Evolutionary conservation across 78 protist species (phyloP).

Genomic region (Pelomyxa schiedti): DNA sequence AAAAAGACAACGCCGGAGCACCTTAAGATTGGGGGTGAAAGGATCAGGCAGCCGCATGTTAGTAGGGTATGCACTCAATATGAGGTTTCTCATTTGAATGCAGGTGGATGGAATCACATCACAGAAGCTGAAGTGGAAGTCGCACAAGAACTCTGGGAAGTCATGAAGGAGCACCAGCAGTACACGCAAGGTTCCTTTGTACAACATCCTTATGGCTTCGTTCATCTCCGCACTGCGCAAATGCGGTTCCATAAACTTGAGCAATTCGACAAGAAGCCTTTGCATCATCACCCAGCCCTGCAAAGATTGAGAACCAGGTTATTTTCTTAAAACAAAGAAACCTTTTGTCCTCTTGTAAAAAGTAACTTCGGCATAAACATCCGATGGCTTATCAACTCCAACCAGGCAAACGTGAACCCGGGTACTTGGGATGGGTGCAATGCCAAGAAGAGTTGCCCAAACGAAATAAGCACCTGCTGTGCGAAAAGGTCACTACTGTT

Average conservation of each 20-base stretch:
- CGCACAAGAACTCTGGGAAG: conserved; percentile 97
- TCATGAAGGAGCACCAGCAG: conserved; percentile 91
- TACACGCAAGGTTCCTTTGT: conserved; percentile 71
- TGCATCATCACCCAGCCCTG: conserved; percentile 70
- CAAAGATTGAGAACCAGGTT: not conserved
- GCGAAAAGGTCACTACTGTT: no score
- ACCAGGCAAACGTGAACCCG: conserved; percentile 95
- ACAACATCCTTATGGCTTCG: conserved; percentile 69
- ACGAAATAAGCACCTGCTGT: conserved; percentile 48
- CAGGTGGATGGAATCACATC: conserved; percentile 89
- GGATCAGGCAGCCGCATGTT: conserved; percentile 93
- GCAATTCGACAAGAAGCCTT: conserved; percentile 60
- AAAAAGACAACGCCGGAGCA: not conserved
- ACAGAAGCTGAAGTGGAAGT: conserved; percentile 82
- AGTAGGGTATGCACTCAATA: conserved; percentile 92
- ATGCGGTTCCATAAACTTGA: conserved; percentile 80
- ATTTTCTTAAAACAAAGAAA: not conserved
- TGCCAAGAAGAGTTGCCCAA: conserved; percentile 51
- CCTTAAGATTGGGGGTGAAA: conserved; percentile 80
- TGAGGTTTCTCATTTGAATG: conserved; percentile 89
- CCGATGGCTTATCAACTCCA: conserved; percentile 85
- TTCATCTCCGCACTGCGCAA: conserved; percentile 56
- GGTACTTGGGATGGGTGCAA: conserved; percentile 80
- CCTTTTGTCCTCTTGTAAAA: conserved; percentile 4
- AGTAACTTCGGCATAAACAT: conserved; percentile 82